Evolutionary conservation across 768 basidiomycete genomes (phyloP), one percentile per base, ranked within the genome.

Genomic region (Boletus subparvulus): DNA sequence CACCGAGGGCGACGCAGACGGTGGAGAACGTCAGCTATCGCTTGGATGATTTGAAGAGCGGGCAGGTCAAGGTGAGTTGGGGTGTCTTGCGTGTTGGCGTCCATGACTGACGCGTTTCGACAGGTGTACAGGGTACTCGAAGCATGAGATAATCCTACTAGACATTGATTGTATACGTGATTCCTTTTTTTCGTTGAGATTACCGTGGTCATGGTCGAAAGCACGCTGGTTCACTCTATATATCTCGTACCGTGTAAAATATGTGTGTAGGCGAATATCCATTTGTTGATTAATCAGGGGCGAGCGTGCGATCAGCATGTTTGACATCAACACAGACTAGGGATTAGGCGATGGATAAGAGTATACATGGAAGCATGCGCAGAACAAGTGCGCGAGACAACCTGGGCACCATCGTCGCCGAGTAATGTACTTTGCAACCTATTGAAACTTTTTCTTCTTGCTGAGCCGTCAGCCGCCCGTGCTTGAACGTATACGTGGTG

Each of bases 31-130:
- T 83, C n/a, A 94, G 88, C 65, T 96, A 94, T 75, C 82, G 90
- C 53, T 73, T 94, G 70, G 92, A 95, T 41, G 94, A 95, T 76
- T 68, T 95, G 64, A 94, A 94, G 76, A 90, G 85, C 65, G 94
- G 94, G 12, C 74, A 77, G 26, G 81, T 93, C 42, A 88, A 91
- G 83, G 92, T 92, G 56, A 40, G 57, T 46, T 1, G 21, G 36
- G 37, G 0, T 21, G 30, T 40, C 35, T 4, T 5, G 4, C 4
- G 24, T 26, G 24, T 41, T 6, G 45, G n/a, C 0, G 1, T 19
- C 16, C 1, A 0, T 19, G 26, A n/a, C 59, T 72, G 52, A 72
- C 50, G 6, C 6, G 14, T 4, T 52, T 39, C 6, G 33, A 21
- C 28, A 79, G 78, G 68, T 78, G 39, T 78, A 73, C 56, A 68